These are phyloP conservation scores for Gamarada debralockiae DNA, from an alignment of 495 filamentous ascomycete genomes.

Conservation along the genomic window DNA sequence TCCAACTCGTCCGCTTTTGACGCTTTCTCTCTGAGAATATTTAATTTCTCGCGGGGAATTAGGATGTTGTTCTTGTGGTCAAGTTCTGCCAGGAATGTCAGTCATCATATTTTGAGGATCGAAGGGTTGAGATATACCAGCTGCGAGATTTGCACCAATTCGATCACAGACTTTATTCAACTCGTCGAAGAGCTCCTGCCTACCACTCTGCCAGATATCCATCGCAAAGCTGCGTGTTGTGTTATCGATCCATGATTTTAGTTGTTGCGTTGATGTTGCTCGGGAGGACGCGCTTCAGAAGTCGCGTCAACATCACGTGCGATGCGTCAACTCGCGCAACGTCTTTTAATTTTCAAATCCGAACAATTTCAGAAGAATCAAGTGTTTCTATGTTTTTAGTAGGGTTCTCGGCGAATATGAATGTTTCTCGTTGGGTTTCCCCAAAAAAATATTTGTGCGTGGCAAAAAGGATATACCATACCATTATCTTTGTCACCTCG, in stretches of 20 bases:
- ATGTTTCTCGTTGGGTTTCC: too few species aligned
- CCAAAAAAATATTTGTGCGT: too few species aligned
- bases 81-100: slow-evolving; percentile 13
- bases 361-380: too few species aligned
- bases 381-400: too few species aligned
- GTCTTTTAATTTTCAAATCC: too few species aligned
- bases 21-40: slow-evolving; percentile 10
- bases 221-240: not conserved
- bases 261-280: not conserved
- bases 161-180: slow-evolving; percentile 14
- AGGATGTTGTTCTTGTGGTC: slow-evolving; percentile 5
- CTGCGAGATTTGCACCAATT: slow-evolving; percentile 11
- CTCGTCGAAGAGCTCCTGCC: slow-evolving; percentile 14
- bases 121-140: slow-evolving; percentile 4
- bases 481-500: too few species aligned
- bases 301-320: too few species aligned
- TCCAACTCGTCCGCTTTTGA: slow-evolving; percentile 4
- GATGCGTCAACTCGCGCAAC: too few species aligned
- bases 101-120: not conserved
- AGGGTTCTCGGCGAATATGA: too few species aligned
- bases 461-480: too few species aligned
- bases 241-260: not conserved
- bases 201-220: slow-evolving; percentile 22
- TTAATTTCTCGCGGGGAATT: slow-evolving; percentile 14
- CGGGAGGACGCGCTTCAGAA: too few species aligned